Conservation (phyloP, 2,329 filamentous ascomycete genomes). For the Penicillium digitatum region DNA sequence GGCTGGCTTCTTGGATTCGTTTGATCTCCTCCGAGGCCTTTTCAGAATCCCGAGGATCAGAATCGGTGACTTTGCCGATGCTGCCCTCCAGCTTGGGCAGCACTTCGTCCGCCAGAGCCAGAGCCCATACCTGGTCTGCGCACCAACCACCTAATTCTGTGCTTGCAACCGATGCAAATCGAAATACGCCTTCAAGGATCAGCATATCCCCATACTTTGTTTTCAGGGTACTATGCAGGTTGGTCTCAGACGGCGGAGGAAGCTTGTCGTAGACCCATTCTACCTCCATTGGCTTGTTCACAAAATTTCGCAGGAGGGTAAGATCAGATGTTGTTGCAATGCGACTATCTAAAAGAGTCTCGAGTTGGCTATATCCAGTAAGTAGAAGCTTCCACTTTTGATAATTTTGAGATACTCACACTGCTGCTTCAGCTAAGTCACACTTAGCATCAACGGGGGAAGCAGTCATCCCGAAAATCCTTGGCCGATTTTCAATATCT, state of each 20-base stretch:
- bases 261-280: slow-evolving; percentile 55
- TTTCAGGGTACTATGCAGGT: slow-evolving; percentile 58
- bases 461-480: slow-evolving; percentile 93
- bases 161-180: slow-evolving; percentile 57
- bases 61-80: slow-evolving; percentile 16
- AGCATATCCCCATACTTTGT: slow-evolving; percentile 50
- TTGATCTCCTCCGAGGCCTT: slow-evolving; percentile 52
- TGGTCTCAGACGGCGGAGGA: slow-evolving; percentile 56
- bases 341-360: slow-evolving; percentile 70
- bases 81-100: slow-evolving; percentile 58
- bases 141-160: slow-evolving; percentile 77
- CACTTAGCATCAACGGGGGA: slow-evolving; percentile 83
- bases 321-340: slow-evolving; percentile 73
- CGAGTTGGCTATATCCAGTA: slow-evolving; percentile 56
- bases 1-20: slow-evolving; percentile 57
- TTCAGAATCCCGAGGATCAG: slow-evolving; percentile 19
- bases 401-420: slow-evolving; percentile 28
- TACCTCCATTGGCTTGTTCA: slow-evolving; percentile 59
- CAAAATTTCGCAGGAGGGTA: slow-evolving; percentile 54
- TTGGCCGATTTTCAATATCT: slow-evolving; percentile 55
- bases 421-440: slow-evolving; percentile 66
- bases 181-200: slow-evolving; percentile 56
- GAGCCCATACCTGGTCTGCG: slow-evolving; percentile 74
- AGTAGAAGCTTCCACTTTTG: slow-evolving; percentile 1
- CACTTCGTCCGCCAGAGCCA: slow-evolving; percentile 62